phyloP scores from a whole-genome alignment of 2,329 filamentous ascomycete species.

The Microthyrium microscopicum region DNA sequence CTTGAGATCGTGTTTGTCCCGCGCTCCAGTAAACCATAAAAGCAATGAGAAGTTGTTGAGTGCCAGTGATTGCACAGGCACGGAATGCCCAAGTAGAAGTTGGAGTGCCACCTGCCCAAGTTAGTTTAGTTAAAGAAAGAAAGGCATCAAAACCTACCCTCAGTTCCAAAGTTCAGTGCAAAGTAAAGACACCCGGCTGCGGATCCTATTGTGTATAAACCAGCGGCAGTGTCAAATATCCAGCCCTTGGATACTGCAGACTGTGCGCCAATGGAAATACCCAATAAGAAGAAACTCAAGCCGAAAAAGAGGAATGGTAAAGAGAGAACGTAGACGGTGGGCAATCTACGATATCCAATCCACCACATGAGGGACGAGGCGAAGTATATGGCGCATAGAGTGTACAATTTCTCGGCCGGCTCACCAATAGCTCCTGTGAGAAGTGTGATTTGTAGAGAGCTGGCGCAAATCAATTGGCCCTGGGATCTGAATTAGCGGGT shows the following conservation, averaged over 20 bases:
- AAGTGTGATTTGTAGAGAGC: constrained; percentile 53
- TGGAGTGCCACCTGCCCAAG: constrained; percentile 41
- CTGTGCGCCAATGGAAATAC: constrained; percentile 38
- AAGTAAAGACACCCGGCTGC: constrained; percentile 49
- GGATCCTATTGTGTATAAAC: constrained; percentile 44
- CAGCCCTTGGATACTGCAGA: constrained; percentile 27
- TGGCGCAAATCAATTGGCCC: constrained; percentile 46
- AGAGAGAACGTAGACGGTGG: constrained; percentile 40
- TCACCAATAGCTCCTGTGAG: constrained; percentile 46
- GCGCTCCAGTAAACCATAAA: constrained; percentile 52
- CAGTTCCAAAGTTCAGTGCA: constrained; percentile 48
- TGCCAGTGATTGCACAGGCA: constrained; percentile 48
- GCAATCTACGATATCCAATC: constrained; percentile 40
- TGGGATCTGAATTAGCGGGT: constrained; percentile 42
- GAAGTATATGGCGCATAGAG: constrained; percentile 42
- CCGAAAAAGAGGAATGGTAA: constrained; percentile 47
- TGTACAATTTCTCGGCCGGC: constrained; percentile 41
- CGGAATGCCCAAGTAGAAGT: constrained; percentile 50
- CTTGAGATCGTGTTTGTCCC: constrained; percentile 29
- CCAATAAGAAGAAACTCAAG: constrained; percentile 45
- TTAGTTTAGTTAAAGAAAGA: no score
- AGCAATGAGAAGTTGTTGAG: constrained; percentile 48
- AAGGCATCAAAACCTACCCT: no score
- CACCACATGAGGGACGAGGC: constrained; percentile 45
- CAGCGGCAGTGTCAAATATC: constrained; percentile 45